A percentile compares a stretch with the other conserved stretches of the same genome.
Evolutionary conservation across 768 basidiomycete species (phyloP).

Genomic region (Astraeus odoratus): DNA sequence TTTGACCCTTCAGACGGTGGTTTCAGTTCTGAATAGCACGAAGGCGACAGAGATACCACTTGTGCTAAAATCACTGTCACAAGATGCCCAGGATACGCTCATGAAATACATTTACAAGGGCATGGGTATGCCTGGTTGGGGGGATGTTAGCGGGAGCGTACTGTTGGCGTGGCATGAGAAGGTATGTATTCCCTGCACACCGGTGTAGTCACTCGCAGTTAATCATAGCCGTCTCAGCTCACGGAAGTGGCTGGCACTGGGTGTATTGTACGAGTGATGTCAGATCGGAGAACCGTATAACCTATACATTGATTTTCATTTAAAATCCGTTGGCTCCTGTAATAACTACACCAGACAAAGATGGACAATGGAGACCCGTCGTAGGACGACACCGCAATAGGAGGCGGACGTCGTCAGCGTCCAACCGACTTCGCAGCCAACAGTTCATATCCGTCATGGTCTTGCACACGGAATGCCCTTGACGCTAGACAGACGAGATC

Average conservation of each 20-base stretch:
- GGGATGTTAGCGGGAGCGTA: constrained; percentile 60
- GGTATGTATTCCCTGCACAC: constrained; percentile 39
- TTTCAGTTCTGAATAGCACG: constrained; percentile 90
- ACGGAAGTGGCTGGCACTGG: constrained; percentile 92
- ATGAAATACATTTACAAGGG: constrained; percentile 99
- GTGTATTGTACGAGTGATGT: constrained; percentile 87
- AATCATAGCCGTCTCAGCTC: constrained; percentile 41
- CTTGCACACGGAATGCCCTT: constrained; percentile 16
- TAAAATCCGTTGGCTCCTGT: too few species aligned
- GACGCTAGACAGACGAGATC: constrained; percentile 8
- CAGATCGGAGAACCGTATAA: constrained; percentile 55
- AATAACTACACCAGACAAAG: too few species aligned
- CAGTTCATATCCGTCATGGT: constrained; percentile 13
- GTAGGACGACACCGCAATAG: too few species aligned
- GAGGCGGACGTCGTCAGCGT: too few species aligned
- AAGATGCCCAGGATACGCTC: constrained; percentile 77
- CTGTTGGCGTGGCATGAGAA: constrained; percentile 90
- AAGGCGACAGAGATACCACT: constrained; percentile 80
- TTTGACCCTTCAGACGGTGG: constrained; percentile 69
- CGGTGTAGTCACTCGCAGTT: background rate
- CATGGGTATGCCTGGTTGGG: constrained; percentile 63
- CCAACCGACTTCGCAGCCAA: too few species aligned
- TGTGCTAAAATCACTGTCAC: constrained; percentile 65
- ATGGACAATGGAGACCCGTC: too few species aligned
- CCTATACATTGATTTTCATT: too few species aligned